Conservation (phyloP, 768 basidiomycete genomes). For the Multifurca ochricompacta region DNA sequence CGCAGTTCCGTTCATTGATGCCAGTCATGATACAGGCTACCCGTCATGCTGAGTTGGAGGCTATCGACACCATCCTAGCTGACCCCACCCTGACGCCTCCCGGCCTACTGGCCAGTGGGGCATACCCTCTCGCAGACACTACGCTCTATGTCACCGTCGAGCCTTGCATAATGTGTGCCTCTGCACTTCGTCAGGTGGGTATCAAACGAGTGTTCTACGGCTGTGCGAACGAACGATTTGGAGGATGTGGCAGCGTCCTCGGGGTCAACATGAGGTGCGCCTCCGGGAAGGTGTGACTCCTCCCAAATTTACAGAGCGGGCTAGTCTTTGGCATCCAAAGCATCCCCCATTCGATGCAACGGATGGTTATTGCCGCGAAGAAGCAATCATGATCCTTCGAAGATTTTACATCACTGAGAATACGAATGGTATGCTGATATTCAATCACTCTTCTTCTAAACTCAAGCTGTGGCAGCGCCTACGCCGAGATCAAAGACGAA, state of each 20-base stretch:
- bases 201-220: conserved; percentile 89
- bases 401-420: conserved; percentile 84
- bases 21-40: conserved; percentile 57
- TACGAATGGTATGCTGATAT: conserved; percentile 58
- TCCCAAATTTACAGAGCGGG: not conserved
- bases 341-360: conserved; percentile 69
- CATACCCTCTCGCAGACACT: conserved; percentile 66
- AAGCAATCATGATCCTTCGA: conserved; percentile 53
- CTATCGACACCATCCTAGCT: conserved; percentile 80
- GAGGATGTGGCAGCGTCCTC: conserved; percentile 92
- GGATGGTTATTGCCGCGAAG: conserved; percentile 42
- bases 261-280: conserved; percentile 72
- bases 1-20: conserved; percentile 3
- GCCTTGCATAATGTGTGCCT: conserved; percentile 99
- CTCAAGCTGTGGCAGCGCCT: conserved; percentile 52
- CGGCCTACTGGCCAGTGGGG: conserved; percentile 20
- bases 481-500: conserved; percentile 82
- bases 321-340: conserved; percentile 60
- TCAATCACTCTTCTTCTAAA: not conserved
- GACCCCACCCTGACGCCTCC: conserved; percentile 49
- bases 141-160: conserved; percentile 97
- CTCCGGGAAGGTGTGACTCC: not conserved
- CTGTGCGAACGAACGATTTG: conserved; percentile 92
- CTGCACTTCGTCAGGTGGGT: conserved; percentile 88
- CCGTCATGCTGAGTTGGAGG: conserved; percentile 94